Evolutionary conservation across 257 asterid genomes (phyloP), one percentile per base, ranked within the genome.

Genomic region (Euphrasia confusa): DNA sequence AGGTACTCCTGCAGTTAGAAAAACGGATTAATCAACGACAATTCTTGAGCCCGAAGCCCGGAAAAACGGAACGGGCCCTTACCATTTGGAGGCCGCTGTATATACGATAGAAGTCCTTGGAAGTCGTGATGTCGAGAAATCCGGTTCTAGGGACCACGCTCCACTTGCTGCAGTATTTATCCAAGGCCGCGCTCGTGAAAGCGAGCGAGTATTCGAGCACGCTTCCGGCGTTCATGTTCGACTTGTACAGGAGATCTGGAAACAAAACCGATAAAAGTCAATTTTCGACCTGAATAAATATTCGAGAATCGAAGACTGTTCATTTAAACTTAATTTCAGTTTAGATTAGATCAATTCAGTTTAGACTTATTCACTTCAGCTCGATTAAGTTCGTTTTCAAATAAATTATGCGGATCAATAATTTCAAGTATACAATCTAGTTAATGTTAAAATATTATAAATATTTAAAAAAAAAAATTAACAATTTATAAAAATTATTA

Each of bases 141-240:
- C 99, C 99, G 0, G 99, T 89, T 80, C 78, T 92, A 33, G 99
- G 97, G 59, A 86, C 74, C 61, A 89, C 80, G 61, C 97, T 86
- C 99, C 99, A 92, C 77, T 87, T 89, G 71, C 79, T 84, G 55
- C 99, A 92, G 76, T 89, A 92, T 71, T 89, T 92, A 68, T 92
- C 99, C 66, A 92, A 68, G 67, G 95, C 96, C 57, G 99, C 99
- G 80, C 97, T 92, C 35, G 94, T 87, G 71, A 93, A 93, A 70
- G 99, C 99, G 66, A 93, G 95, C 18, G 97, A 86, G 72, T 89
- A 93, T 72, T 93, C 99, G 77, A 93, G 83, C 65, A 89, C 99
- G 66, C 97, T 93, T 77, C 99, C 99, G 18, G 96, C 90, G 55
- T 89, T 84, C 32, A 86, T 84, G 74, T 84, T 89, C 73, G 97